A percentile compares a stretch with the other conserved stretches of the same genome.
phyloP scores from a whole-genome alignment of 768 basidiomycete species.

The Trametes meyenii region DNA sequence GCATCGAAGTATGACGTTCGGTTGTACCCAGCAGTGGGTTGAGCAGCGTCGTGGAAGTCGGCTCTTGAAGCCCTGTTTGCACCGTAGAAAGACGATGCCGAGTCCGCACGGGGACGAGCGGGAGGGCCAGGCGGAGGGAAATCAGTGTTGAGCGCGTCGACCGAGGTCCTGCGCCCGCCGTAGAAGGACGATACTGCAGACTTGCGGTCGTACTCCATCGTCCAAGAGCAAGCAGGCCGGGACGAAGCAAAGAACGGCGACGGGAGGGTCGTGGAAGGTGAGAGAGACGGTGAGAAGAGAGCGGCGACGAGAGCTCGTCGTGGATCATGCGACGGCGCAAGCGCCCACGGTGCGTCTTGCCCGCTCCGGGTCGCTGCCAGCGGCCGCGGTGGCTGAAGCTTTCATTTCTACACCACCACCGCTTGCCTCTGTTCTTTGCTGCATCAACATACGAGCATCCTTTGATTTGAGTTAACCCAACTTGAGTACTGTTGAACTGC shows the following conservation, averaged over 20 bases:
- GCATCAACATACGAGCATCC: no score
- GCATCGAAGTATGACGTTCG: constrained; percentile 65
- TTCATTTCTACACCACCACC: not conserved
- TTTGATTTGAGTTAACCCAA: not conserved
- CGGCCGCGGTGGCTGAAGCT: constrained; percentile 4
- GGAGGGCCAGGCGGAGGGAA: constrained; percentile 38
- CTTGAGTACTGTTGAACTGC: not conserved
- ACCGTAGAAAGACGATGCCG: constrained; percentile 64
- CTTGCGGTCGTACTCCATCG: constrained; percentile 79
- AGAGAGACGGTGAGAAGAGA: constrained; percentile 10
- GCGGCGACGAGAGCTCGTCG: not conserved
- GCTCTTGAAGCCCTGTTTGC: constrained; percentile 42
- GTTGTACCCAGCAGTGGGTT: constrained; percentile 73
- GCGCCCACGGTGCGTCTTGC: constrained; percentile 4
- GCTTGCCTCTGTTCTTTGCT: not conserved
- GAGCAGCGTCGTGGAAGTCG: constrained; percentile 40
- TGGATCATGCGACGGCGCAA: not conserved
- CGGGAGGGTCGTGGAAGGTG: not conserved
- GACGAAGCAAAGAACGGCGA: constrained; percentile 7
- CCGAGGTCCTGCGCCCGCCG: constrained; percentile 60
- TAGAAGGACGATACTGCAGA: constrained; percentile 83
- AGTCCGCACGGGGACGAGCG: constrained; percentile 59
- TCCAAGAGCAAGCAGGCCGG: not conserved
- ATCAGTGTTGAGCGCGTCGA: constrained; percentile 62
- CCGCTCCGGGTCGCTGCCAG: constrained; percentile 9